These are phyloP conservation scores for Microbotryum silenes-acaulis DNA, from an alignment of 1,284 basidiomycete species.

Conservation along the genomic window DNA sequence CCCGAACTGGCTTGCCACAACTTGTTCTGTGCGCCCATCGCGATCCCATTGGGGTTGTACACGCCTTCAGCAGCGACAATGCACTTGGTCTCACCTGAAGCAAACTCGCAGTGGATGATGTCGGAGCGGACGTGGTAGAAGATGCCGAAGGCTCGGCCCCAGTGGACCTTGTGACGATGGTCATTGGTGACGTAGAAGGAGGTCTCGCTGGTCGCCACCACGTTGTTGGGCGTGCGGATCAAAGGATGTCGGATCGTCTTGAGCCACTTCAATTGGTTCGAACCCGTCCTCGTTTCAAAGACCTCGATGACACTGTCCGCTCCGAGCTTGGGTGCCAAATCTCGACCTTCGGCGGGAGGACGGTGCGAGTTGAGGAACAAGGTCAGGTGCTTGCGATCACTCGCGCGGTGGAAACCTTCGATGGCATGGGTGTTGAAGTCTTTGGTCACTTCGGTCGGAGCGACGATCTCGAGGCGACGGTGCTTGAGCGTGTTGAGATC, in stretches of 20 bases:
- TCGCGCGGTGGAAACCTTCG: conserved; percentile 55
- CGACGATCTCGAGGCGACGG: conserved; percentile 2
- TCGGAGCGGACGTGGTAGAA: conserved; percentile 13
- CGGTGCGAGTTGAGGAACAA: conserved; percentile 64
- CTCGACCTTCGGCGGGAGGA: conserved; percentile 41
- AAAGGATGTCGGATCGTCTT: conserved; percentile 53
- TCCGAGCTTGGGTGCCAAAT: conserved; percentile 47
- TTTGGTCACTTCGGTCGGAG: too few species aligned
- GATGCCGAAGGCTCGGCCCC: conserved; percentile 40
- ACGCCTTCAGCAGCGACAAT: conserved; percentile 25
- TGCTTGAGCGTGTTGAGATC: conserved; percentile 36
- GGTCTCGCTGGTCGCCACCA: conserved; percentile 56
- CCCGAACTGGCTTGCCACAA: conserved; percentile 25
- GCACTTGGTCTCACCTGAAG: conserved; percentile 7
- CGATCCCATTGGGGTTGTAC: conserved; percentile 29
- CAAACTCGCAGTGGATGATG: conserved; percentile 29
- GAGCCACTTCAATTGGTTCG: conserved; percentile 49
- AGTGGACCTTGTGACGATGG: conserved; percentile 50
- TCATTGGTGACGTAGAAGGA: conserved; percentile 64
- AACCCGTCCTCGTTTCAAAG: conserved; percentile 53
- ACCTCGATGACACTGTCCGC: conserved; percentile 65
- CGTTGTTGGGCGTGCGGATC: conserved; percentile 61
- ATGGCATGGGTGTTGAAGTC: conserved; percentile 50
- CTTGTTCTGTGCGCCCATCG: conserved; percentile 21
- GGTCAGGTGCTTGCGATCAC: conserved; percentile 50